A percentile compares a stretch with the other conserved stretches of the same genome.
phyloP scores from a whole-genome alignment of 2,329 filamentous ascomycete genomes.

The Exophiala aquamarina region DNA sequence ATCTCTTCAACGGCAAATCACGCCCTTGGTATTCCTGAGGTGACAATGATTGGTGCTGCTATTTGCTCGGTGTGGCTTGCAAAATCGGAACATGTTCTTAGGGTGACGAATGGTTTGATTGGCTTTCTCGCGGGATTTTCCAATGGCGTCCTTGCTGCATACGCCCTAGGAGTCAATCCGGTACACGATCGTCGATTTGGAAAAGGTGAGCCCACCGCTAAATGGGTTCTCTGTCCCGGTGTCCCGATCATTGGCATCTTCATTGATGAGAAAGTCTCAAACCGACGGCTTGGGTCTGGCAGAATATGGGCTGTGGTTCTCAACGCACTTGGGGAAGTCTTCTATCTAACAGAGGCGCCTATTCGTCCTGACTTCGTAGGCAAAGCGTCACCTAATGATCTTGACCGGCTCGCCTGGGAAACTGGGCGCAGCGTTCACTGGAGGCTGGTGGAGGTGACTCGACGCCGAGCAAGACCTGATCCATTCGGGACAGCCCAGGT shows the following conservation, averaged over 20 bases:
- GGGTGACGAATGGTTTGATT: slow-evolving; percentile 71
- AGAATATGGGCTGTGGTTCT: slow-evolving; percentile 90
- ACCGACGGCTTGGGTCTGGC: slow-evolving; percentile 65
- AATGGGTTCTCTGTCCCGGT: slow-evolving; percentile 88
- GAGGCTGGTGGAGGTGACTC: slow-evolving; percentile 76
- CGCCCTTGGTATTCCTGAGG: slow-evolving; percentile 69
- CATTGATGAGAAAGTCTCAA: slow-evolving; percentile 79
- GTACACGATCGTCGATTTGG: slow-evolving; percentile 62
- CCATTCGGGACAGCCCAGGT: slow-evolving; percentile 68
- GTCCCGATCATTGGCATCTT: slow-evolving; percentile 84
- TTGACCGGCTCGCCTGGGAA: slow-evolving; percentile 72
- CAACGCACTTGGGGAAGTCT: slow-evolving; percentile 90
- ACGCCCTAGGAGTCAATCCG: slow-evolving; percentile 67
- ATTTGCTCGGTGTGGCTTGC: slow-evolving; percentile 86
- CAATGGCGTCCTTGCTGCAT: slow-evolving; percentile 77
- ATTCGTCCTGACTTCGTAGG: slow-evolving; percentile 51
- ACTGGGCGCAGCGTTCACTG: slow-evolving; percentile 77
- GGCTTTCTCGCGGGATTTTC: slow-evolving; percentile 84
- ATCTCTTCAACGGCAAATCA: slow-evolving; percentile 60
- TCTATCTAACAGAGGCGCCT: slow-evolving; percentile 74
- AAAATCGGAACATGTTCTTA: slow-evolving; percentile 71
- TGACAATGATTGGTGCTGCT: slow-evolving; percentile 68
- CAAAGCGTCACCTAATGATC: slow-evolving; percentile 50
- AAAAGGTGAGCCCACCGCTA: slow-evolving; percentile 77
- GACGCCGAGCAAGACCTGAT: slow-evolving; percentile 69